Conservation (phyloP, 2,329 filamentous ascomycete genomes). For the Fusarium transvaalense region DNA sequence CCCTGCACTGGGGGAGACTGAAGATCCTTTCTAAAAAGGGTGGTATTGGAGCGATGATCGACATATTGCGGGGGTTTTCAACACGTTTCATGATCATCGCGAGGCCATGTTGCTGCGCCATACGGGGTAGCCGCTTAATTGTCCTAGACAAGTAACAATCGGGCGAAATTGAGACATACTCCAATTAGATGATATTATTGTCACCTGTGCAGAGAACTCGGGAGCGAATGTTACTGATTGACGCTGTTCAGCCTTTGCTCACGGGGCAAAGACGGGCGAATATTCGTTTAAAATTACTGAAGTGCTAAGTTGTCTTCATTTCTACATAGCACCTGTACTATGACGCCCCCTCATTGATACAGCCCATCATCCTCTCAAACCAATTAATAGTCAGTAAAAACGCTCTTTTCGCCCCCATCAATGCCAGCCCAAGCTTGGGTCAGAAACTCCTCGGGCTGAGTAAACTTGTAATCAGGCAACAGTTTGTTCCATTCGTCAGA, state of each 20-base stretch:
- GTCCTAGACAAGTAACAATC: not conserved
- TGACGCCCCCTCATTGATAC: no score
- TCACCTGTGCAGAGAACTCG: no score
- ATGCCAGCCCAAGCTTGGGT: constrained; percentile 45
- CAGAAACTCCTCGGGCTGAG: constrained; percentile 57
- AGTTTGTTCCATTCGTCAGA: constrained; percentile 59
- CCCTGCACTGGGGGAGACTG: not conserved
- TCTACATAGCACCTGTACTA: no score
- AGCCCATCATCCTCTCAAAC: not conserved
- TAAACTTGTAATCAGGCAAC: constrained; percentile 60
- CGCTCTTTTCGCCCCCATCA: constrained; percentile 21
- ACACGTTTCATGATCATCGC: not conserved
- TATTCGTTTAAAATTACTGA: no score
- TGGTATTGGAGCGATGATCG: not conserved
- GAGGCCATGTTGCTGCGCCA: not conserved
- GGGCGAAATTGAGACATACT: not conserved
- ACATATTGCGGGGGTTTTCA: not conserved
- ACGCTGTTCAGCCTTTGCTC: no score
- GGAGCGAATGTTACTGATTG: no score
- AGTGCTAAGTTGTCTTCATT: no score
- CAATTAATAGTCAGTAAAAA: not conserved
- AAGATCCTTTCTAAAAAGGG: not conserved
- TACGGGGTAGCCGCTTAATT: not conserved
- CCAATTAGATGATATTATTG: not conserved
- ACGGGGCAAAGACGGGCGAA: no score